These are phyloP conservation scores for Sporothrix luriei DNA, from an alignment of 2,329 filamentous ascomycete genomes.

Conservation along the genomic window DNA sequence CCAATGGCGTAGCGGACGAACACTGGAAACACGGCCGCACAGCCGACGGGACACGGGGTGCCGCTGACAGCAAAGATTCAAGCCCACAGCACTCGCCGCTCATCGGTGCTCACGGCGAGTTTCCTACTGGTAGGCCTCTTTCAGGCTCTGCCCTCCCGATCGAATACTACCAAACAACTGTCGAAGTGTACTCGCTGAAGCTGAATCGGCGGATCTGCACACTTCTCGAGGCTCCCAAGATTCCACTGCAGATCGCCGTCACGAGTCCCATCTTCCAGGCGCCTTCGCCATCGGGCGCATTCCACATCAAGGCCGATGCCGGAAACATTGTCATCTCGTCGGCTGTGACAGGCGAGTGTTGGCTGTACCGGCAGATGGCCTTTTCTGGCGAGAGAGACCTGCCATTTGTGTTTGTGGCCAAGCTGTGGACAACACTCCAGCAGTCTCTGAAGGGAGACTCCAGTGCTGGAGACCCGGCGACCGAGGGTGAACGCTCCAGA, in stretches of 20 bases:
- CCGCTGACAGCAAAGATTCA: neutral
- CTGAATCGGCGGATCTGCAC: constrained; percentile 72
- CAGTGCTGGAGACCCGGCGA: constrained; percentile 40
- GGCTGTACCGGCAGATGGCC: constrained; percentile 65
- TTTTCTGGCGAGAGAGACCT: constrained; percentile 49
- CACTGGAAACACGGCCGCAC: neutral
- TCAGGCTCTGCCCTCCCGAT: constrained; percentile 43
- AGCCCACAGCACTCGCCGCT: constrained; percentile 20
- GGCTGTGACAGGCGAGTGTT: constrained; percentile 83
- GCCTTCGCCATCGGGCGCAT: constrained; percentile 70
- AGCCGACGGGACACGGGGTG: neutral
- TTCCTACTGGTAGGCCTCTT: neutral
- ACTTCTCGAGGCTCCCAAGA: constrained; percentile 69
- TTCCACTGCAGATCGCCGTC: constrained; percentile 60
- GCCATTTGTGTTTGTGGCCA: constrained; percentile 71
- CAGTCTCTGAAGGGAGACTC: constrained; percentile 54
- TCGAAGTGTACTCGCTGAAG: constrained; percentile 84
- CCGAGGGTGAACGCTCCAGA: constrained; percentile 44
- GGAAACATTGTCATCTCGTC: constrained; percentile 75
- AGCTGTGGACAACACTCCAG: constrained; percentile 88
- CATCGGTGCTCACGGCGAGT: constrained; percentile 36
- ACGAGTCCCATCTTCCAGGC: constrained; percentile 67
- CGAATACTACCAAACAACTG: constrained; percentile 77
- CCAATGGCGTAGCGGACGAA: constrained; percentile 36
- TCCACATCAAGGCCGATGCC: constrained; percentile 72